Percentiles rank a stretch among this genome's conserved stretches.
phyloP scores from a whole-genome alignment of 2,329 filamentous ascomycete species.

The Colletotrichum scovillei region DNA sequence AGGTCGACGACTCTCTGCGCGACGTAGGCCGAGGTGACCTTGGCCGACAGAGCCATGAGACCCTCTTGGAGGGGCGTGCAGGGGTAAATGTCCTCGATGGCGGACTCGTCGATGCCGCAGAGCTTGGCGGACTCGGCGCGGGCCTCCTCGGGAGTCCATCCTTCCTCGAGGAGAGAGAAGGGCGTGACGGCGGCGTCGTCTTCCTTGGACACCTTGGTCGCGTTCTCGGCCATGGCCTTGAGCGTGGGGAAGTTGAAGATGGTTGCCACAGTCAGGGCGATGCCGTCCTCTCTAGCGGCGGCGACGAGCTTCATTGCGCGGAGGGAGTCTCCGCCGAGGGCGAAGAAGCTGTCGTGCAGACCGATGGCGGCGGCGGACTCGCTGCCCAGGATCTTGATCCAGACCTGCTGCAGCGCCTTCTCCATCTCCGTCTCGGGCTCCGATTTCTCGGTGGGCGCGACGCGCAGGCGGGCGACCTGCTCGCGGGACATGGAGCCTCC shows the following conservation, averaged over 20 bases:
- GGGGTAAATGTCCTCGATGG: constrained; percentile 63
- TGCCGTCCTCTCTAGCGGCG: constrained; percentile 50
- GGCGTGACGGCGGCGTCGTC: constrained; percentile 37
- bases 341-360: constrained; percentile 57
- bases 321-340: constrained; percentile 62
- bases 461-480: constrained; percentile 50
- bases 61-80: constrained; percentile 66
- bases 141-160: constrained; percentile 48
- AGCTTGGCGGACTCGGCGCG: constrained; percentile 51
- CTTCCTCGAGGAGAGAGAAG: constrained; percentile 53
- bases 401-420: constrained; percentile 49
- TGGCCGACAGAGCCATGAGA: constrained; percentile 63
- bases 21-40: constrained; percentile 63
- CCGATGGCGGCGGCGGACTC: constrained; percentile 47
- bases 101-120: constrained; percentile 49
- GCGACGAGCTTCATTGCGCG: constrained; percentile 63
- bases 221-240: constrained; percentile 54
- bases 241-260: constrained; percentile 59
- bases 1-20: constrained; percentile 60
- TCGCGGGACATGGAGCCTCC: constrained; percentile 54
- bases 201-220: constrained; percentile 40
- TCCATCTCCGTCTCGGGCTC: constrained; percentile 52
- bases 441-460: constrained; percentile 44
- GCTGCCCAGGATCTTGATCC: constrained; percentile 50
- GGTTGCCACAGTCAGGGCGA: constrained; percentile 56